Conservation (phyloP, 78 protist species). For the Dictyostelium purpureum region DNA sequence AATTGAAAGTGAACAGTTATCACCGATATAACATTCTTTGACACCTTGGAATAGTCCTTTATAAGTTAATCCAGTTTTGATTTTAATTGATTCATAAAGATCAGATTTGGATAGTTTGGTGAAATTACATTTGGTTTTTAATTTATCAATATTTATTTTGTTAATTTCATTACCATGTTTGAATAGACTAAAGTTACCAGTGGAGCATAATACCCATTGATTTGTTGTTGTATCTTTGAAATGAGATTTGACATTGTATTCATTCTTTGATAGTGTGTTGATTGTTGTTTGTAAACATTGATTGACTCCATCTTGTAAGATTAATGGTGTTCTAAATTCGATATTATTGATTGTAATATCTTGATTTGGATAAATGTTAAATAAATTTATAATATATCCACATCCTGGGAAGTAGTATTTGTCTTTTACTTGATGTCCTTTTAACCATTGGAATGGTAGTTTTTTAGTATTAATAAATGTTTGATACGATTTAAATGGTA, state of each 20-base stretch:
- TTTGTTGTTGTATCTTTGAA: slow-evolving; percentile 1
- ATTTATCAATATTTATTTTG: too few relatives aligned
- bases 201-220: background rate
- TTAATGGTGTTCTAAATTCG: slow-evolving; percentile 14
- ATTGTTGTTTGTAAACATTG: slow-evolving; percentile 21
- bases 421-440: slow-evolving; percentile 23
- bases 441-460: background rate
- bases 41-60: background rate
- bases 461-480: background rate
- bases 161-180: too few relatives aligned
- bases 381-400: slow-evolving; percentile 7
- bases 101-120: too few relatives aligned
- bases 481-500: background rate
- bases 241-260: background rate
- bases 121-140: too few relatives aligned
- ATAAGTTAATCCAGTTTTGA: background rate
- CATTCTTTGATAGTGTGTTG: background rate
- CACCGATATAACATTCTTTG: background rate
- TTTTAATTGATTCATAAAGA: background rate
- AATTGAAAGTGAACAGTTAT: background rate
- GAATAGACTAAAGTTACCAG: background rate
- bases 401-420: slow-evolving; percentile 14
- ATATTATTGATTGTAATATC: background rate
- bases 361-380: background rate
- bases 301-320: slow-evolving; percentile 24